A percentile compares a stretch with the other conserved stretches of the same genome.
phyloP scores from a whole-genome alignment of 768 basidiomycete genomes.

The Panaeolus papilionaceus region DNA sequence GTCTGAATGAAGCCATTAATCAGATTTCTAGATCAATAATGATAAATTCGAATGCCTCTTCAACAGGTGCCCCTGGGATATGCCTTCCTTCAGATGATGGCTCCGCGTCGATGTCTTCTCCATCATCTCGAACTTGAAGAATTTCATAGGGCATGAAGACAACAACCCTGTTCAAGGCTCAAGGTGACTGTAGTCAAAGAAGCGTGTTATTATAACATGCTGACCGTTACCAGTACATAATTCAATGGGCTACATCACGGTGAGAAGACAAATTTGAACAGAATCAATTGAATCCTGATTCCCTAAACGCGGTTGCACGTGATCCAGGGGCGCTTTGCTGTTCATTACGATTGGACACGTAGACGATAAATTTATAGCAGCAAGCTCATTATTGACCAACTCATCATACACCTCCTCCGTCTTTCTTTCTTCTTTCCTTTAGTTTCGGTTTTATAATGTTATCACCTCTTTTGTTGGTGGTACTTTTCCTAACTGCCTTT shows the following conservation, averaged over 20 bases:
- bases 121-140: neutral
- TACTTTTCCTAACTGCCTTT: constrained; percentile 44
- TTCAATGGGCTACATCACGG: neutral
- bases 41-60: neutral
- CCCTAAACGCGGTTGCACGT: constrained; percentile 6
- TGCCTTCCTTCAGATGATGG: neutral
- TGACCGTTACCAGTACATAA: neutral
- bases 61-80: constrained; percentile 2
- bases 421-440: constrained; percentile 16
- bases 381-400: constrained; percentile 20
- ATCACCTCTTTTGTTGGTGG: constrained; percentile 38
- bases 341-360: constrained; percentile 32
- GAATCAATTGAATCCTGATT: neutral
- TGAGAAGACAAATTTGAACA: neutral
- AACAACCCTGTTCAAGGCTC: neutral
- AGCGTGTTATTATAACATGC: neutral
- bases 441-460: constrained; percentile 38
- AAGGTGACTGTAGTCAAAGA: neutral
- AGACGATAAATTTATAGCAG: constrained; percentile 28
- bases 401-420: constrained; percentile 21
- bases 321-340: constrained; percentile 12
- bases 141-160: neutral
- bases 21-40: neutral
- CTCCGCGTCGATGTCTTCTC: neutral
- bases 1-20: constrained; percentile 21